These are phyloP conservation scores for Sporisorium reilianum DNA, from an alignment of 1,284 basidiomycete genomes.

Conservation along the genomic window DNA sequence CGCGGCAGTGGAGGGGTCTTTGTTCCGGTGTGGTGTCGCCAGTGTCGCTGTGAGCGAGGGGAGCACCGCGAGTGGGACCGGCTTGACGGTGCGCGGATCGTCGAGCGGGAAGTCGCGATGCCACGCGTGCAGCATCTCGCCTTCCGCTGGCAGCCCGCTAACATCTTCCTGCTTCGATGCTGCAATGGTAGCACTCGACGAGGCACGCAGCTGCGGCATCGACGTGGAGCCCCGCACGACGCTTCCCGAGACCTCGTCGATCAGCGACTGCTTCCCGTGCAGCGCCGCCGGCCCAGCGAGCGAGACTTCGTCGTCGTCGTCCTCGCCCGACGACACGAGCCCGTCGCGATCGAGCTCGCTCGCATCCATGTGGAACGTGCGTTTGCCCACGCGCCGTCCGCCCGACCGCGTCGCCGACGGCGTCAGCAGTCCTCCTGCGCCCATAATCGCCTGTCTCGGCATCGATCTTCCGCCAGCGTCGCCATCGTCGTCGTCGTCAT, in stretches of 20 bases:
- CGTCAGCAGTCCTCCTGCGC: constrained; percentile 38
- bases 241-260: constrained; percentile 34
- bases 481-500: constrained; percentile 86
- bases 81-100: constrained; percentile 27
- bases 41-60: constrained; percentile 29
- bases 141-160: constrained; percentile 25
- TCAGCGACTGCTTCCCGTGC: constrained; percentile 23
- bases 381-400: constrained; percentile 31
- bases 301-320: constrained; percentile 27
- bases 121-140: constrained; percentile 24
- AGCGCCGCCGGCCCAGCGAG: background rate
- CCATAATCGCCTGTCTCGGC: constrained; percentile 79
- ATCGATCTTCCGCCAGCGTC: constrained; percentile 69
- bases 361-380: constrained; percentile 42
- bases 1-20: constrained; percentile 1
- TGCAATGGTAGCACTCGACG: background rate
- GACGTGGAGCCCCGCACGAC: constrained; percentile 19
- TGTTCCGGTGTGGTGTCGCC: constrained; percentile 33
- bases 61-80: constrained; percentile 31
- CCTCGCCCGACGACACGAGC: constrained; percentile 20
- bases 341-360: constrained; percentile 28
- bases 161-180: background rate
- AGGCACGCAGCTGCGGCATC: constrained; percentile 14
- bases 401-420: constrained; percentile 44
- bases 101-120: constrained; percentile 43